A percentile compares a stretch with the other conserved stretches of the same genome.
Conservation (phyloP, 2,329 filamentous ascomycete genomes). For the Cladorrhinum sp. region DNA sequence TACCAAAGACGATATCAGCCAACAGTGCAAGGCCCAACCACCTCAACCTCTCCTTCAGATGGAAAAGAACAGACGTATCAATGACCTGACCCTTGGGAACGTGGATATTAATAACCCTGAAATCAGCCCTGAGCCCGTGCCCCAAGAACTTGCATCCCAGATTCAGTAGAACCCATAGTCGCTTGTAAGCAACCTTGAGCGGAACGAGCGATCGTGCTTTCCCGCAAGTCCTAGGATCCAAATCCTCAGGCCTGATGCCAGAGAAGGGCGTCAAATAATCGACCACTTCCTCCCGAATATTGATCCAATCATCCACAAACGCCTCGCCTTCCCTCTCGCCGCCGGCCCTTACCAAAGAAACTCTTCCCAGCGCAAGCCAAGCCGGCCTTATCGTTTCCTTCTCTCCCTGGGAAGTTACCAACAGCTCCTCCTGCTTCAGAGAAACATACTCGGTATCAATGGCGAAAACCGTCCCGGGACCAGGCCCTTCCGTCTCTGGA, state of each 20-base stretch:
- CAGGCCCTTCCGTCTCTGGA: constrained; percentile 60
- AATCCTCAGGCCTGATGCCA: constrained; percentile 80
- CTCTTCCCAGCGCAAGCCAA: constrained; percentile 86
- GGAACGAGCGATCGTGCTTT: constrained; percentile 80
- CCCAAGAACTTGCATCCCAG: constrained; percentile 91
- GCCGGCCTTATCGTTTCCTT: constrained; percentile 89
- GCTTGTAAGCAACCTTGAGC: constrained; percentile 93
- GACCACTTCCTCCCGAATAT: constrained; percentile 83
- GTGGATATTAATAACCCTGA: constrained; percentile 97
- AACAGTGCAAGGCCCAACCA: constrained; percentile 88
- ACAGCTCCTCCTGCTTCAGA: constrained; percentile 87
- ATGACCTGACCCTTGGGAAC: constrained; percentile 87
- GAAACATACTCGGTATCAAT: constrained; percentile 97
- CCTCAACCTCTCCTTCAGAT: constrained; percentile 74
- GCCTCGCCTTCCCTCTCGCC: constrained; percentile 76
- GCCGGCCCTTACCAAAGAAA: constrained; percentile 80
- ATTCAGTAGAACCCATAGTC: constrained; percentile 94
- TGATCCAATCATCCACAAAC: constrained; percentile 97
- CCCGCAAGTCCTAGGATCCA: constrained; percentile 65
- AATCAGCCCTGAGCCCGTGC: constrained; percentile 90
- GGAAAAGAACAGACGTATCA: constrained; percentile 91
- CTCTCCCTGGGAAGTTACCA: constrained; percentile 91
- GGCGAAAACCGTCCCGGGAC: constrained; percentile 72
- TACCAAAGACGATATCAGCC: constrained; percentile 85
- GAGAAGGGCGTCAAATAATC: constrained; percentile 96